Evolutionary conservation across 2,329 filamentous ascomycete genomes (phyloP), one percentile per base, ranked within the genome.

Genomic region (Alternaria brassicae): DNA sequence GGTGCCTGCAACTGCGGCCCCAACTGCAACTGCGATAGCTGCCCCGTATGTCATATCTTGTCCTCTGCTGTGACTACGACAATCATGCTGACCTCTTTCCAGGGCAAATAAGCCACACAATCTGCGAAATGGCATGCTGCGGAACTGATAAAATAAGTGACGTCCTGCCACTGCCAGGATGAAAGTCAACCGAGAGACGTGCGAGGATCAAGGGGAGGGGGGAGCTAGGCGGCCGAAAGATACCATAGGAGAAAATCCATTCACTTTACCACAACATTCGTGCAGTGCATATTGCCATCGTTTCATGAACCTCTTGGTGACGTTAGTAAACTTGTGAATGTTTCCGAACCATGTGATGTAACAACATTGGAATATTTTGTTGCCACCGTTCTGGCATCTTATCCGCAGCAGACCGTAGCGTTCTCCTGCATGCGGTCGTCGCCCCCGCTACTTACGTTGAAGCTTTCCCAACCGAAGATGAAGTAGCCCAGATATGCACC

Each of bases 351-450:
- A 34, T 47, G 44, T 47, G 17, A 1, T 32, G 2, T 4, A 21
- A 39, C 37, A 39, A 39, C 37, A 19, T 12, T 21, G 17, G 4
- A 1, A 21, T 13, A 36, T 30, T 12, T 13, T 25, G n/a, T 28
- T 8, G 17, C n/a, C 41, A 3, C 3, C 23, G 19, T 19, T 47
- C 19, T 6, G 10, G 2, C 6, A 12, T 23, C 21, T 44, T 65
- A 77, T 21, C 74, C 74, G 59, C 74, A 77, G 34, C 73, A 77
- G 2, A 76, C 73, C 2, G 74, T 77, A n/a, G 68, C 70, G 15
- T 77, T 67, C 54, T 73, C 73, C 53, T 77, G 62, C 70, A 74
- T 62, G n/a, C 74, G 67, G 60, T 74, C 74, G 2, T 60, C 63
- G 1, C 69, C 73, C 3, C 65, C 65, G 5, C 60, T 58, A 1